phyloP scores from a whole-genome alignment of 805 yeast genomes.

The Tetrapisispora pingtungensis region DNA sequence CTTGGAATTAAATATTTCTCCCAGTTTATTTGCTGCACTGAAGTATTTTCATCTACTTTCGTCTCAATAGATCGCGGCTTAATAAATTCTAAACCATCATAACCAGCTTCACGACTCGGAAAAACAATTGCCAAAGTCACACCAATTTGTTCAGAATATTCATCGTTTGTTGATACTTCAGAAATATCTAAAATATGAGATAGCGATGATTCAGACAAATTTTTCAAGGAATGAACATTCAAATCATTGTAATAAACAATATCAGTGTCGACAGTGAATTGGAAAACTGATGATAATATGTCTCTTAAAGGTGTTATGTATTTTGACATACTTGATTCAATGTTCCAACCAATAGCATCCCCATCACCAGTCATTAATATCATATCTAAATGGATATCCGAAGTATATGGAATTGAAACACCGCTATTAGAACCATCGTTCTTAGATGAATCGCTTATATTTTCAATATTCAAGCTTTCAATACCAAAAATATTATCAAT shows the following conservation, averaged over 20 bases:
- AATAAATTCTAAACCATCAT: constrained; percentile 36
- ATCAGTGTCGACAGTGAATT: constrained; percentile 72
- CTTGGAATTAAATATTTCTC: constrained; percentile 63
- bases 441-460: background rate
- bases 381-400: constrained; percentile 62
- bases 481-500: background rate
- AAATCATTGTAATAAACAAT: constrained; percentile 50
- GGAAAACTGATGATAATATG: constrained; percentile 44
- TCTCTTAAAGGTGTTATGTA: constrained; percentile 48
- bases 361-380: constrained; percentile 68
- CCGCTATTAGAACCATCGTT: background rate
- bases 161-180: constrained; percentile 48
- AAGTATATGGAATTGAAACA: constrained; percentile 33
- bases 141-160: constrained; percentile 51
- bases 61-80: background rate
- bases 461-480: background rate
- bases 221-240: constrained; percentile 23
- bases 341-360: constrained; percentile 62
- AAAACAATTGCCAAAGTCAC: constrained; percentile 53
- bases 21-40: constrained; percentile 9
- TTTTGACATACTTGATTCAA: constrained; percentile 40
- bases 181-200: constrained; percentile 76
- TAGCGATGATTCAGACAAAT: constrained; percentile 34
- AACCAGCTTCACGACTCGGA: constrained; percentile 20
- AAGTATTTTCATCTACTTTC: background rate